Percentiles rank a stretch among this genome's conserved stretches.
Evolutionary conservation across 352 stramenopile genomes (phyloP).

Genomic region (Pythium apleroticum): DNA sequence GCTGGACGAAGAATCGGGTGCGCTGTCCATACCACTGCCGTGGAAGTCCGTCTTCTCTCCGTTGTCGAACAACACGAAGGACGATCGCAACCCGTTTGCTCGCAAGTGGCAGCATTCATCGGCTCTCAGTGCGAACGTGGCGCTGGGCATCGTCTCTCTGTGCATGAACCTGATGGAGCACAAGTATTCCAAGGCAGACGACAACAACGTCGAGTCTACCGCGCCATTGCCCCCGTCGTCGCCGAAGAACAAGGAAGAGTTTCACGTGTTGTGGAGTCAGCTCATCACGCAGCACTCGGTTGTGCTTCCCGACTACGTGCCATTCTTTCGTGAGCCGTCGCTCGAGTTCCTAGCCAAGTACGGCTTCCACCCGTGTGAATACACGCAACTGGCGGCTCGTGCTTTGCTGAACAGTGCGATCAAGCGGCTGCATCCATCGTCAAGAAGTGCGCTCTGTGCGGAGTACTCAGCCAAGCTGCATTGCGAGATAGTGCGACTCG

Average conservation of each 20-base stretch:
- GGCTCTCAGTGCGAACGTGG: constrained; percentile 60
- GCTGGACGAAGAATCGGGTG: constrained; percentile 47
- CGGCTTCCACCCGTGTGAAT: constrained; percentile 75
- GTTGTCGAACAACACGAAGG: constrained; percentile 1
- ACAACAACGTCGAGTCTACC: constrained; percentile 3
- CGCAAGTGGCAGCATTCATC: constrained; percentile 80
- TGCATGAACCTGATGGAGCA: constrained; percentile 87
- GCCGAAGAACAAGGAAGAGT: constrained; percentile 75
- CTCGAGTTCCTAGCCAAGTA: constrained; percentile 73
- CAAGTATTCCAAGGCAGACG: constrained; percentile 44
- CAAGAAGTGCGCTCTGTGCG: constrained; percentile 50
- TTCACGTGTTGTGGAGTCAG: constrained; percentile 86
- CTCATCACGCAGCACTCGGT: constrained; percentile 85
- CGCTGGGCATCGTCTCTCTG: constrained; percentile 67
- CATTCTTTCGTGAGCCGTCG: constrained; percentile 65
- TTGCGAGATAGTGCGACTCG: constrained; percentile 72
- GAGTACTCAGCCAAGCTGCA: constrained; percentile 83
- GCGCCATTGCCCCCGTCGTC: constrained; percentile 24
- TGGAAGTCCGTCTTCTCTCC: constrained; percentile 38
- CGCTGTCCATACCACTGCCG: constrained; percentile 71
- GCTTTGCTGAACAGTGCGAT: constrained; percentile 75
- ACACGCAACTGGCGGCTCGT: constrained; percentile 70
- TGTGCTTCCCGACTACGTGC: constrained; percentile 70
- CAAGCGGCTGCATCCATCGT: constrained; percentile 52
- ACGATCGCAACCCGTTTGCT: constrained; percentile 36